These are phyloP conservation scores for Lignosus rhinocerotis DNA, from an alignment of 1,284 basidiomycete genomes.

Conservation along the genomic window DNA sequence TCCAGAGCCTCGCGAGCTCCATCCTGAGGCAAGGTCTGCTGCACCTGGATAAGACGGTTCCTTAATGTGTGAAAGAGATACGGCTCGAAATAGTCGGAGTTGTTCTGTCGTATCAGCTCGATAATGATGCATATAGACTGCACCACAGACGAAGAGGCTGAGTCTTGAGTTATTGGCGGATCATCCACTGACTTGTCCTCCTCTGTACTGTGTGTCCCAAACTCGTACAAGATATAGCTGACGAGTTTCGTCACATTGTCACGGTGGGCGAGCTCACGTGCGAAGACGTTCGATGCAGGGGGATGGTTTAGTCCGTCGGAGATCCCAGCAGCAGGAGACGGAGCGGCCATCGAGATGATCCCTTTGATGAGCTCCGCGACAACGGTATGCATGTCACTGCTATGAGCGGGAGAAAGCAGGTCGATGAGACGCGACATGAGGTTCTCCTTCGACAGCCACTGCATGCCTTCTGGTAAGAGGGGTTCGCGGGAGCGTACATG, in stretches of 20 bases:
- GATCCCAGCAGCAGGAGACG: slow-evolving; percentile 75
- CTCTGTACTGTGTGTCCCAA: slow-evolving; percentile 33
- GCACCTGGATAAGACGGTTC: slow-evolving; percentile 85
- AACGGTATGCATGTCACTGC: slow-evolving; percentile 81
- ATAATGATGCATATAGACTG: slow-evolving; percentile 91
- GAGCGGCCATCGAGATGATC: slow-evolving; percentile 93
- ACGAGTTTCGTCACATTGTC: slow-evolving; percentile 75
- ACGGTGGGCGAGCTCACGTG: slow-evolving; percentile 84
- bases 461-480: slow-evolving; percentile 37
- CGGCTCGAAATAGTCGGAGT: slow-evolving; percentile 98
- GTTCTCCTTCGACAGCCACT: slow-evolving; percentile 89
- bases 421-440: slow-evolving; percentile 84
- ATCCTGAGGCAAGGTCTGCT: slow-evolving; percentile 59
- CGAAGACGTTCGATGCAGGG: slow-evolving; percentile 84
- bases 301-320: slow-evolving; percentile 66
- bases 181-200: slow-evolving; percentile 24
- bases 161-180: slow-evolving; percentile 48
- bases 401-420: slow-evolving; percentile 80
- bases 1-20: slow-evolving; percentile 76
- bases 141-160: slow-evolving; percentile 85
- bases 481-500: slow-evolving; percentile 29
- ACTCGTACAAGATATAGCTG: slow-evolving; percentile 80
- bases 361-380: slow-evolving; percentile 93
- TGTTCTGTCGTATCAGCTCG: slow-evolving; percentile 97
- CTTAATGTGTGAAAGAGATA: slow-evolving; percentile 96